A percentile compares a stretch with the other conserved stretches of the same genome.
These are phyloP conservation scores for Lepidium didymum DNA, from an alignment of 345 rosid genomes.

Conservation along the genomic window DNA sequence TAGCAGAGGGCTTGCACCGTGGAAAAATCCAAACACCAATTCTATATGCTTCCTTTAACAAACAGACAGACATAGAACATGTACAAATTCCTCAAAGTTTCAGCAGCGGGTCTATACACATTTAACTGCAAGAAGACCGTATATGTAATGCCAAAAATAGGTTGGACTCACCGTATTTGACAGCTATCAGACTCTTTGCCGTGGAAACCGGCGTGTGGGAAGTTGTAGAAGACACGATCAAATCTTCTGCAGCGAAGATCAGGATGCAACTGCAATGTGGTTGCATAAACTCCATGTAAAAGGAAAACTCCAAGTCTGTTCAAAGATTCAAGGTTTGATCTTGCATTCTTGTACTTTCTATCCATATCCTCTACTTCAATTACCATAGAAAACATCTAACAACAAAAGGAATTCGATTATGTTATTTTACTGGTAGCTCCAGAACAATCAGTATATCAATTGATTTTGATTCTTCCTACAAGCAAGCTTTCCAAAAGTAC, in stretches of 20 bases:
- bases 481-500: background rate
- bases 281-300: constrained; percentile 52
- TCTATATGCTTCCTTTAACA: constrained; percentile 41
- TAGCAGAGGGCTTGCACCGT: constrained; percentile 38
- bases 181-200: constrained; percentile 20
- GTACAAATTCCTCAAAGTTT: background rate
- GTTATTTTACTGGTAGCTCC: background rate
- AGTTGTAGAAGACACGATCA: constrained; percentile 46
- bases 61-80: background rate
- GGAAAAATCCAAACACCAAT: constrained; percentile 39
- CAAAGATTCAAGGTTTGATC: constrained; percentile 33
- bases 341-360: constrained; percentile 38
- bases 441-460: background rate
- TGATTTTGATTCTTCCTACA: background rate
- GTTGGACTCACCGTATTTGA: constrained; percentile 32
- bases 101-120: too few species aligned
- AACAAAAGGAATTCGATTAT: background rate
- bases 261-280: constrained; percentile 29
- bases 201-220: constrained; percentile 62
- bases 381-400: background rate
- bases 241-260: constrained; percentile 33
- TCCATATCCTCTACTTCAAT: constrained; percentile 30
- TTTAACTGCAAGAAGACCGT: background rate
- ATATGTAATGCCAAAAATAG: background rate
- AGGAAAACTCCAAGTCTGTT: constrained; percentile 35